Base-by-base conservation (phyloP, 78 protist genomes). In the Dictyostelium firmibasis region DNA sequence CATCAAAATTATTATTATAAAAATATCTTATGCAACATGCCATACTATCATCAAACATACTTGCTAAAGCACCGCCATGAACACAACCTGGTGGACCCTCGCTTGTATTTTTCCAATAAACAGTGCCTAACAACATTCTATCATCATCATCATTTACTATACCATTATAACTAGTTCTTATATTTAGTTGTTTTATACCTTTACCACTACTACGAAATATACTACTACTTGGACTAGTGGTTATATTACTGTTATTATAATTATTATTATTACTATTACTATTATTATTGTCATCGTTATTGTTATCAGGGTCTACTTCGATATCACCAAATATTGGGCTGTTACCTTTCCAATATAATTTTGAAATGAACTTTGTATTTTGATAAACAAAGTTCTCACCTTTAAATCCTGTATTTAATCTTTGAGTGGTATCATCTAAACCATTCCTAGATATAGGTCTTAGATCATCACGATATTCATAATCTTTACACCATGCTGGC, bases 11-110 rank as follows among this genome's bases (percentile, higher is more conserved):
- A 81, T 89, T 89, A 70, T 89, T 89, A 81, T 89, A 89, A 47
- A 79, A 89, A 27, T 89, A 89, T 31, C 94, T 36, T 27, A 89
- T 89, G 23, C 94, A 89, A 47, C 94, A 89, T 69, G 94, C 94
- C 94, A 89, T 89, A 69, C 88, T 70, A 81, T 89, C 94, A 50
- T 89, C 94, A 67, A 89, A 89, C 10, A 89, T 25, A 35, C 83
- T 81, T 10, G 87, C 86, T 11, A 89, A 43, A 0, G 94, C 94
- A 44, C 94, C 94, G 10, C 94, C 94, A 81, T 89, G 94, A 1
- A 89, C 94, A 89, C 94, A 89, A 31, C 83, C 87, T 16, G 94
- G 94, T 60, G 94, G 94, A 7, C 94, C 94, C 50, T 89, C 94
- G 44, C 87, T 67, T 4, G 44, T 70, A 10, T 29, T 33, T 41